These are phyloP conservation scores for Erodium texanum DNA, from an alignment of 441 rosid genomes.

Conservation along the genomic window DNA sequence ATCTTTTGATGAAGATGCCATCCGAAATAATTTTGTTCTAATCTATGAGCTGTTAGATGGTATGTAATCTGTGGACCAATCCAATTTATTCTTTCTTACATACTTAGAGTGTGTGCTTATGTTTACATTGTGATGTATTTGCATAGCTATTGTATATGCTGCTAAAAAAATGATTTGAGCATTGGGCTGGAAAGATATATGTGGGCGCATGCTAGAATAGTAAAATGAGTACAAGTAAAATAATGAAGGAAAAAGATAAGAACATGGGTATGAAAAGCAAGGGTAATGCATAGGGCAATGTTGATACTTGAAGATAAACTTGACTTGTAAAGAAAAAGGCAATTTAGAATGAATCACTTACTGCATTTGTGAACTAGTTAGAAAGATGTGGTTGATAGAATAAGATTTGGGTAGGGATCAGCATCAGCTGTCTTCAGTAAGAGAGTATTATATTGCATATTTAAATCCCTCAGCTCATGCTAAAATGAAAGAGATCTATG, in stretches of 20 bases:
- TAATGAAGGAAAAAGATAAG: not conserved
- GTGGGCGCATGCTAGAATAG: not conserved
- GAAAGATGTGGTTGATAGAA: not conserved
- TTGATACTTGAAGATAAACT: not conserved
- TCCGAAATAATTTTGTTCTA: conserved; percentile 86
- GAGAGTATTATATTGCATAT: not conserved
- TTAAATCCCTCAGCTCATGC: not conserved
- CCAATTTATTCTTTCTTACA: not conserved
- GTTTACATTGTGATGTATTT: not conserved
- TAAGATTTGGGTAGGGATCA: not conserved
- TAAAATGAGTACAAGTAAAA: not conserved
- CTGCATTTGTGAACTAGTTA: not conserved
- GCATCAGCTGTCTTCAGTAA: not conserved
- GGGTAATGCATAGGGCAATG: not conserved
- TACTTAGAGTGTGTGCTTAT: not conserved
- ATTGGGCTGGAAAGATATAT: not conserved
- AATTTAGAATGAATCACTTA: not conserved
- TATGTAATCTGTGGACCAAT: conserved; percentile 22
- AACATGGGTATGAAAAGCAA: not conserved
- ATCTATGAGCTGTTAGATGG: conserved; percentile 96
- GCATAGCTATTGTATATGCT: not conserved
- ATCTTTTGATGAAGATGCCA: conserved; percentile 96
- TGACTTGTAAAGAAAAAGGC: not conserved
- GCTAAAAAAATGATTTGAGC: not conserved
- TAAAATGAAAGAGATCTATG: too few species aligned